Percentiles rank a stretch among this genome's conserved stretches.
Evolutionary conservation across 1,284 basidiomycete genomes (phyloP).

Genomic region (Fomitopsis betulina): DNA sequence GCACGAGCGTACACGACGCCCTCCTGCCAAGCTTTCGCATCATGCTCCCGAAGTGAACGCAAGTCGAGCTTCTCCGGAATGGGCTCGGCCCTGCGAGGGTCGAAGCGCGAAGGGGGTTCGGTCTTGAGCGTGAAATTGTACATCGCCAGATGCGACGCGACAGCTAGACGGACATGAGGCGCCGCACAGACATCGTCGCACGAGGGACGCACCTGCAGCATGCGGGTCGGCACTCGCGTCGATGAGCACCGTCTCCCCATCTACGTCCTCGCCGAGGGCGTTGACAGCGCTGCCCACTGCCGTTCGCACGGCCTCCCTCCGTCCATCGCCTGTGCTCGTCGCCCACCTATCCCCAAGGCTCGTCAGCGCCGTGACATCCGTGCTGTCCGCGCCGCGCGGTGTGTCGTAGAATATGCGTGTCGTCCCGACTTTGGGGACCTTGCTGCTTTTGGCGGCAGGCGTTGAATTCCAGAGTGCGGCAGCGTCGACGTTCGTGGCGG

Average conservation of each 20-base stretch:
- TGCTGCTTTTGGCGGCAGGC: conserved; percentile 26
- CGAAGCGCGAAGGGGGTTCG: conserved; percentile 51
- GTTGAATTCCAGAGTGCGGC: conserved; percentile 39
- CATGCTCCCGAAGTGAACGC: conserved; percentile 38
- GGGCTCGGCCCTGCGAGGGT: conserved; percentile 45
- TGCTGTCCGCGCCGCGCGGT: conserved; percentile 26
- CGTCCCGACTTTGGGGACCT: conserved; percentile 56
- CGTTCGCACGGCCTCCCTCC: conserved; percentile 60
- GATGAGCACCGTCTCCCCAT: conserved; percentile 43
- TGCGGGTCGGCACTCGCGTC: conserved; percentile 69
- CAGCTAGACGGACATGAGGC: conserved; percentile 41
- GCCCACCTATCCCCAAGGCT: conserved; percentile 61
- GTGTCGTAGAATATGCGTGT: conserved; percentile 61
- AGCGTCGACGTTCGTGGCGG: conserved; percentile 27
- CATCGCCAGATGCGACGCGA: conserved; percentile 68
- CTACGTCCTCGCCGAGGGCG: conserved; percentile 50
- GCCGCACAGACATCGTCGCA: not conserved
- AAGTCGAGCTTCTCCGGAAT: conserved; percentile 46
- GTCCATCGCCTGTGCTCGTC: conserved; percentile 42
- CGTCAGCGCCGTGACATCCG: conserved; percentile 49
- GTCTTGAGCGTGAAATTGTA: conserved; percentile 81
- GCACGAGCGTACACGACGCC: conserved; percentile 72
- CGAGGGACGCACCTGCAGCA: conserved; percentile 51
- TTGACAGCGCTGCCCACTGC: conserved; percentile 63
- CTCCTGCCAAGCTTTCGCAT: conserved; percentile 55